A percentile compares a stretch with the other conserved stretches of the same genome.
Evolutionary conservation across 2,329 filamentous ascomycete species (phyloP).

Genomic region (Paracorniculantispora psalliotae): DNA sequence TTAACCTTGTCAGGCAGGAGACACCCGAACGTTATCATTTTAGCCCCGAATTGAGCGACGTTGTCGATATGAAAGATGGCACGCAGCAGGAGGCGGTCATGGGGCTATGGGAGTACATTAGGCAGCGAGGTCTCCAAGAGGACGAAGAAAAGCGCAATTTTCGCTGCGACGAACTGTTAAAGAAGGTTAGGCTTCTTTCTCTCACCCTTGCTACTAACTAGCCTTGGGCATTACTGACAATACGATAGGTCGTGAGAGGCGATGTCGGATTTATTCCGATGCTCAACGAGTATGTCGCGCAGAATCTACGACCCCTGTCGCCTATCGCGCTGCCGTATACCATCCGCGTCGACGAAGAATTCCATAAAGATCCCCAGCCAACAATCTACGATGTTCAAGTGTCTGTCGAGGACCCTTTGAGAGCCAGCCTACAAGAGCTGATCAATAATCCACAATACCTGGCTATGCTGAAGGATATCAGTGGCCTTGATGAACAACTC

Average conservation of each 20-base stretch:
- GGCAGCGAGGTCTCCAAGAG: conserved; percentile 78
- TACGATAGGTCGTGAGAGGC: conserved; percentile 62
- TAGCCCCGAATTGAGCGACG: conserved; percentile 71
- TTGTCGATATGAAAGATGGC: conserved; percentile 81
- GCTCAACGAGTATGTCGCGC: conserved; percentile 72
- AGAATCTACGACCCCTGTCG: conserved; percentile 72
- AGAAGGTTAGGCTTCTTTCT: conserved; percentile 51
- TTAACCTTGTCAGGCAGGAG: conserved; percentile 82
- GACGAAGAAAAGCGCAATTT: conserved; percentile 93
- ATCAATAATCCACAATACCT: conserved; percentile 67
- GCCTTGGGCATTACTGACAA: background rate
- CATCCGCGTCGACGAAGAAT: conserved; percentile 83
- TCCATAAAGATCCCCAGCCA: conserved; percentile 67
- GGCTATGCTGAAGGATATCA: conserved; percentile 69
- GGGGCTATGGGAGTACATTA: conserved; percentile 93
- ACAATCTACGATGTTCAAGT: conserved; percentile 91
- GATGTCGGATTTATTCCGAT: conserved; percentile 81
- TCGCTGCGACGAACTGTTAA: conserved; percentile 78
- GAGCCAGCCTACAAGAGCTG: conserved; percentile 59
- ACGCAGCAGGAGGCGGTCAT: conserved; percentile 84
- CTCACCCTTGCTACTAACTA: background rate
- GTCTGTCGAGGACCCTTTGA: conserved; percentile 75
- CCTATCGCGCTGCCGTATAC: conserved; percentile 86
- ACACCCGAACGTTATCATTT: conserved; percentile 78
- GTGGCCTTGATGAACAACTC: conserved; percentile 76